Evolutionary conservation across 179 eudicot genomes (phyloP).

Genomic region (Monotropa hypopitys): DNA sequence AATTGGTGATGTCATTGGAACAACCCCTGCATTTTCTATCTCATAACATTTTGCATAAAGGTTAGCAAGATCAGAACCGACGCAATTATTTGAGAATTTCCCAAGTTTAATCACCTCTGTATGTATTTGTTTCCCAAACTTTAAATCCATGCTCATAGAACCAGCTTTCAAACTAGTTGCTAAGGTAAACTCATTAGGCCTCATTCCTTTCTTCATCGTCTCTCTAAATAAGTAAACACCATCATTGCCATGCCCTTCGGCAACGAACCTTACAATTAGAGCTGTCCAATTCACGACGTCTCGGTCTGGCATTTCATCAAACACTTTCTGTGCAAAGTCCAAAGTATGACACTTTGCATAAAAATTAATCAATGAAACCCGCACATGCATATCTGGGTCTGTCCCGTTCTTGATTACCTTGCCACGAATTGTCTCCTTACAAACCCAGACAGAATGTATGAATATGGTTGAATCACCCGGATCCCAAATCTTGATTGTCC

Average conservation of each 20-base stretch:
- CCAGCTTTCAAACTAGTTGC: slow-evolving; percentile 28
- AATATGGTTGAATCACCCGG: neutral
- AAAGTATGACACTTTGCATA: slow-evolving; percentile 28
- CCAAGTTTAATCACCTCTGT: slow-evolving; percentile 22
- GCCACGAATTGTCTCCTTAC: slow-evolving; percentile 25
- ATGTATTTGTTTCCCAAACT: slow-evolving; percentile 36
- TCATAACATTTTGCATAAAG: slow-evolving; percentile 69
- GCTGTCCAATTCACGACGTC: slow-evolving; percentile 43
- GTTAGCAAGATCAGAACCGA: slow-evolving; percentile 67
- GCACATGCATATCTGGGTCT: slow-evolving; percentile 31
- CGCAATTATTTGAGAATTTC: slow-evolving; percentile 18
- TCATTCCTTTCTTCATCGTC: slow-evolving; percentile 27
- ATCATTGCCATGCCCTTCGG: slow-evolving; percentile 18
- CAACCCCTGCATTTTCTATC: slow-evolving; percentile 33
- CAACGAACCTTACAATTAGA: slow-evolving; percentile 29
- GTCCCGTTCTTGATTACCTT: slow-evolving; percentile 21
- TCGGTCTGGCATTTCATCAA: slow-evolving; percentile 27
- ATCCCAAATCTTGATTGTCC: no score
- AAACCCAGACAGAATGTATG: neutral
- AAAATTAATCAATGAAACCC: slow-evolving; percentile 33
- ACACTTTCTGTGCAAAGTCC: slow-evolving; percentile 18
- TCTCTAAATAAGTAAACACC: slow-evolving; percentile 24
- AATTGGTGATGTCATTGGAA: neutral
- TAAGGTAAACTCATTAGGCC: slow-evolving; percentile 27
- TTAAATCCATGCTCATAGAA: slow-evolving; percentile 17